Conservation (phyloP, 2,329 filamentous ascomycete species). For the Phyllosticta citribraziliensis region DNA sequence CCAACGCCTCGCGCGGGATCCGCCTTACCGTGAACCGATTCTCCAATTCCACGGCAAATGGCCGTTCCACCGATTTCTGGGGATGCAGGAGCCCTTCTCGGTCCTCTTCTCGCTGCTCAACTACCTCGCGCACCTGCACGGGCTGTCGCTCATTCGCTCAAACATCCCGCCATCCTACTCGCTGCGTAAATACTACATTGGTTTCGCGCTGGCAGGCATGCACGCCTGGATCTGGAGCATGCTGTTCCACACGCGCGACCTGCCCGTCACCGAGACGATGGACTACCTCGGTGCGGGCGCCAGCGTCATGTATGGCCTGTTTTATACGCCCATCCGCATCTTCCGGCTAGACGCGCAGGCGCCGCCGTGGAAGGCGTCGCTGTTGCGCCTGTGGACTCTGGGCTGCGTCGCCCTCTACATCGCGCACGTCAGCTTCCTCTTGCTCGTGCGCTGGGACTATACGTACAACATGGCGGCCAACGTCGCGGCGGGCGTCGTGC, state of each 20-base stretch:
- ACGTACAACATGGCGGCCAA: constrained; percentile 98
- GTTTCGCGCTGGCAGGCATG: constrained; percentile 71
- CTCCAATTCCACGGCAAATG: constrained; percentile 98
- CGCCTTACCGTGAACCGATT: constrained; percentile 55
- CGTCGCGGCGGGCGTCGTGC: constrained; percentile 66
- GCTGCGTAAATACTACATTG: constrained; percentile 69
- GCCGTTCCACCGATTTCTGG: constrained; percentile 84
- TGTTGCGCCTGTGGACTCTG: constrained; percentile 66
- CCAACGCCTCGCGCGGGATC: constrained; percentile 54
- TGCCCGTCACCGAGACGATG: constrained; percentile 75
- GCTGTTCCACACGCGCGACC: constrained; percentile 88
- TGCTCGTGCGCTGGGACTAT: constrained; percentile 84
- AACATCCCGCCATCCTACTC: constrained; percentile 64
- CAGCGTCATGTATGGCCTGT: constrained; percentile 82
- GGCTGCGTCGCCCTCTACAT: constrained; percentile 63
- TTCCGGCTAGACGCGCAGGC: constrained; percentile 63
- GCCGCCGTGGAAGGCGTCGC: constrained; percentile 36
- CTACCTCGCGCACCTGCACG: constrained; percentile 72
- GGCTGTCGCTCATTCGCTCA: constrained; percentile 60
- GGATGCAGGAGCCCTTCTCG: constrained; percentile 89
- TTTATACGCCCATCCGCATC: constrained; percentile 71
- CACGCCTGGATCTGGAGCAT: constrained; percentile 80
- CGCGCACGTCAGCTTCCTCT: constrained; percentile 73
- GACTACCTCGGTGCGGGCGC: constrained; percentile 94
- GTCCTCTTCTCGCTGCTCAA: constrained; percentile 92